phyloP scores from a whole-genome alignment of 176 grass and related monocot species.

The Juncus effusus region DNA sequence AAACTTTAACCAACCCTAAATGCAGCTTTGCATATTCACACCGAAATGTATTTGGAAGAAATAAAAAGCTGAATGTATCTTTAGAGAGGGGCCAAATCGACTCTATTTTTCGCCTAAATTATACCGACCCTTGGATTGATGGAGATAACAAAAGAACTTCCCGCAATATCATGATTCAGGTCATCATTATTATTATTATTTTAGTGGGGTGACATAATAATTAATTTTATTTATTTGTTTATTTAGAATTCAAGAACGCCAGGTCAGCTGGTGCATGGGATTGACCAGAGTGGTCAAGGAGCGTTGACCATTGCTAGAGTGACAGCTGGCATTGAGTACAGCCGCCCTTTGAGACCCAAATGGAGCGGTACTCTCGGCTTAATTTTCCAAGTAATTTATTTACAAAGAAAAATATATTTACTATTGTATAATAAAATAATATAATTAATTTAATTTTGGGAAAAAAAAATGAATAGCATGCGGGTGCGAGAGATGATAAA shows the following conservation, averaged over 20 bases:
- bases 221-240: conserved; percentile 23
- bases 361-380: conserved; percentile 79
- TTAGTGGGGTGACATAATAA: neutral
- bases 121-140: conserved; percentile 95
- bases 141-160: conserved; percentile 95
- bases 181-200: conserved; percentile 30
- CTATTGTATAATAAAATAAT: neutral
- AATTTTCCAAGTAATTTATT: conserved; percentile 71
- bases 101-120: conserved; percentile 84
- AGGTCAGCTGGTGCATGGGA: conserved; percentile 81
- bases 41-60: conserved; percentile 93
- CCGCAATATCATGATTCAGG: conserved; percentile 76
- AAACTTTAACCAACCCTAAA: conserved; percentile 9
- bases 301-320: conserved; percentile 69
- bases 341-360: conserved; percentile 78
- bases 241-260: conserved; percentile 80
- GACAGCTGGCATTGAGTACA: conserved; percentile 82
- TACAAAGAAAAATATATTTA: neutral
- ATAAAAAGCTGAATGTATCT: conserved; percentile 89
- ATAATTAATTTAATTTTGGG: neutral
- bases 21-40: conserved; percentile 93
- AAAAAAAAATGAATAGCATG: conserved; percentile 34
- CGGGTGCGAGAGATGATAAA: conserved; percentile 82
- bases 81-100: conserved; percentile 91
- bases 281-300: conserved; percentile 54